Conservation (phyloP, 1,284 basidiomycete genomes). For the Pascua guehoae region DNA sequence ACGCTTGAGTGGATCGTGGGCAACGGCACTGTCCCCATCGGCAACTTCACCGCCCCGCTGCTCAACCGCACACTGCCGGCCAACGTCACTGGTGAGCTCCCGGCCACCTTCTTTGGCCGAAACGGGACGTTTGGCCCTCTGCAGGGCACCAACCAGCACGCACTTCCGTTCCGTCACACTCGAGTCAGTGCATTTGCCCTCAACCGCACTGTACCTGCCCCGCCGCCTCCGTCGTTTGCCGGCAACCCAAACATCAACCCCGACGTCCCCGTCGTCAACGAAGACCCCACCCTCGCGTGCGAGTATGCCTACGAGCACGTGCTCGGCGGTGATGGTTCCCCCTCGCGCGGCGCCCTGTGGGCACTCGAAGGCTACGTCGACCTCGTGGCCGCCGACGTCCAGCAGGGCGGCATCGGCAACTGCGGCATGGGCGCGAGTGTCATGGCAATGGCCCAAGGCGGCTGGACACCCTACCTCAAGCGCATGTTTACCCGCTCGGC, state of each 20-base stretch:
- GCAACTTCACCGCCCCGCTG: slow-evolving; percentile 4
- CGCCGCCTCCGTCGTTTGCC: background rate
- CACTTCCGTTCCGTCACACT: background rate
- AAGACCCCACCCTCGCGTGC: slow-evolving; percentile 2
- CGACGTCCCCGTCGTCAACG: slow-evolving; percentile 1
- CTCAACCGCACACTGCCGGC: slow-evolving; percentile 7
- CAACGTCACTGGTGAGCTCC: background rate
- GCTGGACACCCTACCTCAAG: slow-evolving; percentile 17
- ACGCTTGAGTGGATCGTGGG: slow-evolving; percentile 4
- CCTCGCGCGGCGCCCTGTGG: slow-evolving; percentile 17
- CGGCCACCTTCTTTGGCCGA: slow-evolving; percentile 7
- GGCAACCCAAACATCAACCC: background rate
- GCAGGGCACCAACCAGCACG: slow-evolving; percentile 14
- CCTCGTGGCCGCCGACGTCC: slow-evolving; percentile 19
- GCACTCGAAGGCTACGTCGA: slow-evolving; percentile 23
- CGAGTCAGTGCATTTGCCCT: background rate
- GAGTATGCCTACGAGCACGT: slow-evolving; percentile 19
- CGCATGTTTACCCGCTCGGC: slow-evolving; percentile 3
- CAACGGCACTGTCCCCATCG: slow-evolving; percentile 2
- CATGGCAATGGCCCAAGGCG: slow-evolving; percentile 11
- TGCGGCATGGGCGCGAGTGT: slow-evolving; percentile 22
- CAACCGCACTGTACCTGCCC: background rate
- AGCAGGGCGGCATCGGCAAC: slow-evolving; percentile 23
- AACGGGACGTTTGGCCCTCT: slow-evolving; percentile 1
- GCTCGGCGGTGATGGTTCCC: slow-evolving; percentile 15